phyloP scores from a whole-genome alignment of 768 basidiomycete species.

The Amanita exitialis region DNA sequence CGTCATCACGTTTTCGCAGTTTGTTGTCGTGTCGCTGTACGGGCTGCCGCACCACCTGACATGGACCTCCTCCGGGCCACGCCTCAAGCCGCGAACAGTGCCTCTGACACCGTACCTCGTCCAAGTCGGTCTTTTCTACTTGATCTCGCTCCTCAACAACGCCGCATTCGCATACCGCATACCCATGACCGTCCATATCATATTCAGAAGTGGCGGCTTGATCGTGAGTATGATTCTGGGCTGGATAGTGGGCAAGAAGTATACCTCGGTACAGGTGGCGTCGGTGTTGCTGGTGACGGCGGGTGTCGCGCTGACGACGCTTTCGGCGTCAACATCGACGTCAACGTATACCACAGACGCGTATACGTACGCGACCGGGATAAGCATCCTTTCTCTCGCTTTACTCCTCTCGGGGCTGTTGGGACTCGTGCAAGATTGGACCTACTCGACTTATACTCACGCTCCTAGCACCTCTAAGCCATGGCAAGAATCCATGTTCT shows the following conservation, averaged over 20 bases:
- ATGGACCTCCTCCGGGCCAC: constrained; percentile 41
- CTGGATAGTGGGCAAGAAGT: constrained; percentile 61
- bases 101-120: constrained; percentile 65
- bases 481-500: constrained; percentile 93
- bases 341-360: constrained; percentile 13
- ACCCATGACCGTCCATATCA: constrained; percentile 90
- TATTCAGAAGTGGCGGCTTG: constrained; percentile 85
- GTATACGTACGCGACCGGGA: constrained; percentile 55
- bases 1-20: constrained; percentile 84
- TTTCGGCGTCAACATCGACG: constrained; percentile 43
- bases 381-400: constrained; percentile 64
- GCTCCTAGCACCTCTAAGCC: constrained; percentile 17
- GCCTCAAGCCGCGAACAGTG: constrained; percentile 52
- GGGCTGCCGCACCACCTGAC: constrained; percentile 57
- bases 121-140: constrained; percentile 77
- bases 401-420: constrained; percentile 75
- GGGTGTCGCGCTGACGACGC: constrained; percentile 73
- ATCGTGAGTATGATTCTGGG: constrained; percentile 79
- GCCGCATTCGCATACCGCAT: constrained; percentile 81
- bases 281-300: constrained; percentile 76
- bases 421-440: constrained; percentile 79
- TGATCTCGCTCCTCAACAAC: constrained; percentile 79
- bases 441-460: constrained; percentile 39
- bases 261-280: constrained; percentile 49
- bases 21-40: constrained; percentile 63